Conservation (phyloP, 768 basidiomycete species). For the Hygrophoropsis aurantiaca region DNA sequence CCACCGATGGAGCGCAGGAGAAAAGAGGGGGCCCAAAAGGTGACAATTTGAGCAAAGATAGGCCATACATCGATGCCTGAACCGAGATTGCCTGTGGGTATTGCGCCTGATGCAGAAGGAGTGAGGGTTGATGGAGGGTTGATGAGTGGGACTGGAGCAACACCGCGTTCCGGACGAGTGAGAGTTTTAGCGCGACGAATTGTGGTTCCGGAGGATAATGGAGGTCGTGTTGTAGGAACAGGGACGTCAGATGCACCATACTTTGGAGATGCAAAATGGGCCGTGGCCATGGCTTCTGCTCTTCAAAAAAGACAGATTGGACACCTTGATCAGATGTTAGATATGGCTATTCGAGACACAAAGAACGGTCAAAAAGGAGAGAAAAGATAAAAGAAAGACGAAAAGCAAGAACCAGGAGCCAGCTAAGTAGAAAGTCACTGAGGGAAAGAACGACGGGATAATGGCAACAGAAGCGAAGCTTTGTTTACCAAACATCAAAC, state of each 20-base stretch:
- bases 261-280: constrained; percentile 14
- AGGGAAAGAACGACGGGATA: constrained; percentile 19
- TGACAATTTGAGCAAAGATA: constrained; percentile 73
- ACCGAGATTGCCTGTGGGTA: constrained; percentile 29
- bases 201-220: constrained; percentile 51
- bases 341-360: constrained; percentile 2
- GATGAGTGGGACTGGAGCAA: constrained; percentile 92
- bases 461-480: constrained; percentile 14
- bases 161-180: constrained; percentile 91
- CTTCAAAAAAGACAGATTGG: constrained; percentile 2
- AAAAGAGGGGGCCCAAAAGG: constrained; percentile 89
- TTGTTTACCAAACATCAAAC: neutral
- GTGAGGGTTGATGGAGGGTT: constrained; percentile 63
- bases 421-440: constrained; percentile 22
- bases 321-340: neutral
- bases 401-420: constrained; percentile 13
- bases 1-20: constrained; percentile 74
- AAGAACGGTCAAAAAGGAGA: constrained; percentile 14
- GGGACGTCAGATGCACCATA: constrained; percentile 55
- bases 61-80: constrained; percentile 65
- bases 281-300: constrained; percentile 17
- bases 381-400: constrained; percentile 16
- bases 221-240: constrained; percentile 60
- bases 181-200: constrained; percentile 92
- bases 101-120: constrained; percentile 36